Evolutionary conservation across 805 yeast species (phyloP), one percentile per base, ranked within the genome.

Genomic region (Metschnikowia arizonensis): DNA sequence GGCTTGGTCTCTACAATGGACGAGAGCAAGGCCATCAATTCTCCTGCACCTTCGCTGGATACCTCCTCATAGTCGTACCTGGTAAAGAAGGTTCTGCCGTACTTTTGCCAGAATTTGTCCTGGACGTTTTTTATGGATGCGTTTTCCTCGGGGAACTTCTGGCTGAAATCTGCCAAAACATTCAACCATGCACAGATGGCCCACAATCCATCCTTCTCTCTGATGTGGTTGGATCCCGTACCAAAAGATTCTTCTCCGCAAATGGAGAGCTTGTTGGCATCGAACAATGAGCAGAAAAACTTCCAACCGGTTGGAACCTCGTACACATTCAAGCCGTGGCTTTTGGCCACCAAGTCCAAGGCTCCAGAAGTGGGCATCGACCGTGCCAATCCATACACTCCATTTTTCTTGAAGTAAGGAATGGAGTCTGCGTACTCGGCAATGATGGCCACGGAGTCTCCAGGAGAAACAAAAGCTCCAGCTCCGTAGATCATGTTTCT

Each of bases 261-360:
- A 61, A 91, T 91, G 48, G 96, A 86, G 57, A 91, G 77, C 69
- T 89, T 90, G 60, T 88, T 81, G 32, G 95, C 90, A 63, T 91
- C 99, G 59, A 91, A 91, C 54, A 91, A 72, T 4, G 96, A 91
- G 69, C 98, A 90, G 78, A 91, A 91, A 64, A 91, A 91, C 69
- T 91, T 91, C 99, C 99, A 91, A 29, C 98, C 99, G 15, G 99
- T 91, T 45, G 99, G 99, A 5, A 93, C 98, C 68, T 93, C 99
- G 66, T 91, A 91, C 50, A 83, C 73, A 41, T 82, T 69, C 53
- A 91, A 69, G 26, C 84, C 84, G 66, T 88, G 82, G 48, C 74
- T 73, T 62, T 79, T 78, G 25, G 96, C 98, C 19, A 93, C 99
- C 47, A 85, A 75, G 59, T 91, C 99, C 57, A 91, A 77, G 28